Conservation (phyloP, 306 rosid species). For the Fragaria iinumae region DNA sequence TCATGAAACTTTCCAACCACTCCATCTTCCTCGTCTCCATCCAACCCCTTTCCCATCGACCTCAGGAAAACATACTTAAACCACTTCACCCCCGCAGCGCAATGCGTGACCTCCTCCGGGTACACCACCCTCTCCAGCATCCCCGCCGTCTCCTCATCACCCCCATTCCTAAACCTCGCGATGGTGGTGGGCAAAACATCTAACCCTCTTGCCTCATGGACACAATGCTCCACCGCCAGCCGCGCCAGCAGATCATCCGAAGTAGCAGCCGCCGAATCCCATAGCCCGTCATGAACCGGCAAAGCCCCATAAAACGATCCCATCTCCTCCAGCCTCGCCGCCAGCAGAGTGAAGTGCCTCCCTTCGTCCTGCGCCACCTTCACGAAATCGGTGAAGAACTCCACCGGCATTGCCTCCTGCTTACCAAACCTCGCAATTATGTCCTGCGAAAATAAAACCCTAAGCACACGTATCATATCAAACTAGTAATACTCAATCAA, state of each 20-base stretch:
- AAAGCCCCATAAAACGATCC: constrained; percentile 80
- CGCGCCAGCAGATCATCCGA: constrained; percentile 73
- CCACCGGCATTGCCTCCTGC: constrained; percentile 82
- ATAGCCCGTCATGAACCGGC: constrained; percentile 80
- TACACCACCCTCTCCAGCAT: constrained; percentile 72
- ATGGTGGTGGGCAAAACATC: constrained; percentile 84
- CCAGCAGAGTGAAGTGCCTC: constrained; percentile 74
- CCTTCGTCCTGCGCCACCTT: constrained; percentile 93
- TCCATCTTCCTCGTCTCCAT: constrained; percentile 25
- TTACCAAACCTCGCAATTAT: constrained; percentile 83
- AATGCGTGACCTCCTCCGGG: constrained; percentile 85
- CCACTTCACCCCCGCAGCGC: constrained; percentile 88
- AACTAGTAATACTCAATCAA: too few species aligned
- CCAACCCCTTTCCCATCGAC: constrained; percentile 17
- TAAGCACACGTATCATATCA: background rate
- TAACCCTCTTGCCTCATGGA: constrained; percentile 92
- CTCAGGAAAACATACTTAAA: constrained; percentile 66
- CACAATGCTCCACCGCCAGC: constrained; percentile 82
- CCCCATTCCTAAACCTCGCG: constrained; percentile 59
- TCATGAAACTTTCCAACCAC: constrained; percentile 62
- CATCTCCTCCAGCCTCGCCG: constrained; percentile 64
- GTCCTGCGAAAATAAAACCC: constrained; percentile 41
- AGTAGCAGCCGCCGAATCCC: constrained; percentile 85
- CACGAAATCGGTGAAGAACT: constrained; percentile 77
- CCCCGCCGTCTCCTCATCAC: constrained; percentile 64